These are phyloP conservation scores for Saturnispora serradocipensis DNA, from an alignment of 805 yeast species.

Conservation along the genomic window DNA sequence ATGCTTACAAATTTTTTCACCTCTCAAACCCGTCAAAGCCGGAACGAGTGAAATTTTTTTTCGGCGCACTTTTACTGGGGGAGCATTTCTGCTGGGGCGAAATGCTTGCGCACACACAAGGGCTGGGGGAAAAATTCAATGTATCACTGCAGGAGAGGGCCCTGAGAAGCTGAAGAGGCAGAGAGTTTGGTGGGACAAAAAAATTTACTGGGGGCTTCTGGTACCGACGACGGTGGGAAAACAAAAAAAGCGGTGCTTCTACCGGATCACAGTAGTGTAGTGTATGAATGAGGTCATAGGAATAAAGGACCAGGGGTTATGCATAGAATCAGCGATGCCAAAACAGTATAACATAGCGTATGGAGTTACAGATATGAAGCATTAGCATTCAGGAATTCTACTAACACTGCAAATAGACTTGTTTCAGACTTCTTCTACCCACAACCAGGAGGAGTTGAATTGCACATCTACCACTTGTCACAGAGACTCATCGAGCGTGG, in stretches of 20 bases:
- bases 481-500: conserved; percentile 73
- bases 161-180: neutral
- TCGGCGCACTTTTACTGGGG: neutral
- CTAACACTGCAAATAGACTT: conserved; percentile 31
- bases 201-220: too few relatives aligned
- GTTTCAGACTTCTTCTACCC: conserved; percentile 97
- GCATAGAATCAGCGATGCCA: neutral
- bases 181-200: neutral
- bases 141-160: too few relatives aligned
- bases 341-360: conserved; percentile 5
- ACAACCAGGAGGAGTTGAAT: conserved; percentile 96
- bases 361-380: neutral
- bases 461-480: conserved; percentile 86
- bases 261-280: too few relatives aligned
- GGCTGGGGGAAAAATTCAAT: too few relatives aligned
- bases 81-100: neutral
- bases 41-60: neutral
- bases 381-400: neutral
- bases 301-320: neutral
- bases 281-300: too few relatives aligned
- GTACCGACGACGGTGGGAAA: too few relatives aligned
- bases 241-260: too few relatives aligned
- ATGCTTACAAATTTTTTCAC: neutral
- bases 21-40: neutral
- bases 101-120: too few relatives aligned